Evolutionary conservation across 352 stramenopile species (phyloP), one percentile per base, ranked within the genome.

Genomic region (Phytophthora sp.): DNA sequence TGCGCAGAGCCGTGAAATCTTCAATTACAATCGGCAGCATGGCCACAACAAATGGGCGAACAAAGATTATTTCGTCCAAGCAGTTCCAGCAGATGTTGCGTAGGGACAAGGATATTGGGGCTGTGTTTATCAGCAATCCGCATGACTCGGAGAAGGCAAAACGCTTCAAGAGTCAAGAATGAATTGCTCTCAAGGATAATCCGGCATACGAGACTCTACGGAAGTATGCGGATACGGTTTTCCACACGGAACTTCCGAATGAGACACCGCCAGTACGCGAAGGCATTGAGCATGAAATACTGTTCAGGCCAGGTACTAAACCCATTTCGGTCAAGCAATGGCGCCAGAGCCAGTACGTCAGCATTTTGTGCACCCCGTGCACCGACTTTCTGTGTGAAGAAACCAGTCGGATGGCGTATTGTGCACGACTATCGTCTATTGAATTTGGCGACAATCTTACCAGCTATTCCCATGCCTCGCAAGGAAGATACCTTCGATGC

Each of bases 101-200:
- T 15, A 50, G 24, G 21, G 51, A 17, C 11, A 46, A 49, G 21
- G 28, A 30, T 34, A 32, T 50, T 24, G 27, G 42, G 17, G 42
- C 7, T 32, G 50, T 58, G 5, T 35, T 58, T 42, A 31, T 58
- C 10, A 18, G 49, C 15, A 58, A 58, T 27, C 37, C n/a, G 0
- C 38, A 50, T 20, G 50, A 58, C 26, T 50, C 18, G 9, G 38
- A 49, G 21, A 58, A 58, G 24, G 23, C 35, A 43, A 18, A 34
- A 15, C 32, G 50, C 26, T 58, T 58, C 18, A 58, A 58, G 17
- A n/a, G 38, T 12, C 37, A 57, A 57, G 24, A 37, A 48, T 57
- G 48, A n/a, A 21, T 45, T 4, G 31, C 48, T 1, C 12, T 44
- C 6, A 20, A 24, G 34, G 15, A 55, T 8, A 56, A 56, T 27